Evolutionary conservation across 2,329 filamentous ascomycete species (phyloP), one percentile per base, ranked within the genome.

Genomic region (Fusarium sp.): DNA sequence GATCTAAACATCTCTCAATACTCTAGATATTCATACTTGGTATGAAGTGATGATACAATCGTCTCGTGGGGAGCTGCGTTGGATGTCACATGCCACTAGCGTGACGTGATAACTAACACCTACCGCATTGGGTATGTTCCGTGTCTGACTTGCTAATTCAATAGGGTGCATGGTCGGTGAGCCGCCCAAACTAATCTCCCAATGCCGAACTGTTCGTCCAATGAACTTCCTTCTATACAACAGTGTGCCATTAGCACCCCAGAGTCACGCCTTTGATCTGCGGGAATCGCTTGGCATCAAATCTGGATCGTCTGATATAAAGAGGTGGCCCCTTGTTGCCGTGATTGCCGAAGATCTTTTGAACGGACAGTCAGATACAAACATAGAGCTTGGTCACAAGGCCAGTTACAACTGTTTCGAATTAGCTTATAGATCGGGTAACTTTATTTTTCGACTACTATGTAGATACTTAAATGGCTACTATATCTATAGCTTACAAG

Each of bases 381-480:
- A 40, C 7, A 7, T 8, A 21, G 7, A 13, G 37, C 11, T 4
- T 40, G 12, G 37, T 21, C 19, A 21, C 7, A 40, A 13, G 28
- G 3, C 3, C 15, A 32, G 2, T 21, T 0, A 32, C 10, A 32
- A 10, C 10, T 15, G 9, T 1, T 32, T 3, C 3, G 10, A 6
- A 23, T 12, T 18, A 13, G 21, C 10, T 9, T 32, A 11, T 6
- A 5, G 5, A 32, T 32, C 12, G 21, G 10, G 0, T 6, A 8
- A n/a, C 21, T 32, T n/a, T 49, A 18, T 32, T 15, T 28, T 33
- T 33, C 15, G 9, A 33, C 13, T 33, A 33, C 2, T 16, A 33
- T 33, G 8, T 15, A 33, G 13, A 12, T 12, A 33, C 32, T 33
- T 13, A 33, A 33, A 33, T 33, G 12, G 12, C 32, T 13, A 5